Evolutionary conservation across 2,329 filamentous ascomycete genomes (phyloP), one percentile per base, ranked within the genome.

Genomic region (Leptosphaerulina australis): DNA sequence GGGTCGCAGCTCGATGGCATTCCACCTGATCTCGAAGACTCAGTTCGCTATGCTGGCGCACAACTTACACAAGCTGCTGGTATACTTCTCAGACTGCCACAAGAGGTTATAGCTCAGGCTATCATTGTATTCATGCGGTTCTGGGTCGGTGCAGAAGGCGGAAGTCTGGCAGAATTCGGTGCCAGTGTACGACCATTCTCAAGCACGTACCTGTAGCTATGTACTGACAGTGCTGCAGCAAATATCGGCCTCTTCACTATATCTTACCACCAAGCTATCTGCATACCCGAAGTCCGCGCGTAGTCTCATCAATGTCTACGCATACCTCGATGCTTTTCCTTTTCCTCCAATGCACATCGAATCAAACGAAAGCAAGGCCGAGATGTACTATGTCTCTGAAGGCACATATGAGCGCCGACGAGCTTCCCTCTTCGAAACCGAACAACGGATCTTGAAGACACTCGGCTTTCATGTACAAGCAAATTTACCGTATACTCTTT

Each of bases 381-480:
- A 67, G 22, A 44, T 59, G 17, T 73, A 72, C 74, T 88, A 88
- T 70, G 82, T 93, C 43, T 83, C 87, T 49, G 91, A 96, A 67
- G 80, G 84, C 35, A 80, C 81, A 28, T 96, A 93, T 74, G 81
- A 86, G 40, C 58, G 59, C 20, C 55, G 52, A 69, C 79, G 49
- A 83, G 84, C 61, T 84, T 87, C 58, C 74, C 79, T 97, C 4
- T 81, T 95, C 34, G 76, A 81, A n/a, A 81, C 87, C 38, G 94
- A 99, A 73, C 83, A 88, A 3, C 83, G 86, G 30, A 84, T 97
- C 14, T 81, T 97, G 1, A 84, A 85, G 53, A 80, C 84, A 0
- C 79, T 97, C 0, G 86, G 86, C 11, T 97, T 96, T 72, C 83
- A 95, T 64, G 89, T 87, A 1, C 90, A 94, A 60, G 90, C 95